Evolutionary conservation across 805 yeast species (phyloP), one percentile per base, ranked within the genome.

Genomic region (Sporopachydermia quercuum): DNA sequence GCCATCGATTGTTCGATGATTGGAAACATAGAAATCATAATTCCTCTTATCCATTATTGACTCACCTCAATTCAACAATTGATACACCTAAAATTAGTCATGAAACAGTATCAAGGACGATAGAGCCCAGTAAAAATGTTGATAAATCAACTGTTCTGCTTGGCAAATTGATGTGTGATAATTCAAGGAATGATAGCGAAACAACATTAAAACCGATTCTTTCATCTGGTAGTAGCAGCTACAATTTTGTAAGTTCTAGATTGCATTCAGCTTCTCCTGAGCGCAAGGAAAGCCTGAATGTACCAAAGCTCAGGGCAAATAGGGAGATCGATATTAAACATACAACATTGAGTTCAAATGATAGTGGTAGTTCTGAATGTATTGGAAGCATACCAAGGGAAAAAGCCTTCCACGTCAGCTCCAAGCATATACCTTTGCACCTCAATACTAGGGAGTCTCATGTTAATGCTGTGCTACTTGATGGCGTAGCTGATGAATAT

Each of bases 401-500:
- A n/a, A n/a, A n/a, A n/a, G n/a, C n/a, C n/a, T n/a, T n/a, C n/a
- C 45, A 14, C 43, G 44, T 19, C 39, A 39, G 30, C 13, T 23
- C n/a, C 15, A 41, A 42, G 35, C 46, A 33, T 34, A n/a, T n/a
- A n/a, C n/a, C n/a, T n/a, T n/a, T n/a, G n/a, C n/a, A n/a, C n/a
- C n/a, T n/a, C n/a, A n/a, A n/a, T n/a, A n/a, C n/a, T n/a, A n/a
- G n/a, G n/a, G n/a, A n/a, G n/a, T n/a, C n/a, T n/a, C n/a, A n/a
- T n/a, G n/a, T n/a, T n/a, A n/a, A n/a, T n/a, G n/a, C n/a, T n/a
- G 41, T 40, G 27, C 39, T 38, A 37, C 37, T 47, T n/a, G 27
- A 41, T 23, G 86, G 84, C 1, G 60, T 79, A 47, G 79, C 76
- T 49, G 89, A 80, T 53, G 91, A 82, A 50, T 81, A 80, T 49